Conservation (phyloP, 108 stramenopile species). For the Aureococcus anophagefferens region DNA sequence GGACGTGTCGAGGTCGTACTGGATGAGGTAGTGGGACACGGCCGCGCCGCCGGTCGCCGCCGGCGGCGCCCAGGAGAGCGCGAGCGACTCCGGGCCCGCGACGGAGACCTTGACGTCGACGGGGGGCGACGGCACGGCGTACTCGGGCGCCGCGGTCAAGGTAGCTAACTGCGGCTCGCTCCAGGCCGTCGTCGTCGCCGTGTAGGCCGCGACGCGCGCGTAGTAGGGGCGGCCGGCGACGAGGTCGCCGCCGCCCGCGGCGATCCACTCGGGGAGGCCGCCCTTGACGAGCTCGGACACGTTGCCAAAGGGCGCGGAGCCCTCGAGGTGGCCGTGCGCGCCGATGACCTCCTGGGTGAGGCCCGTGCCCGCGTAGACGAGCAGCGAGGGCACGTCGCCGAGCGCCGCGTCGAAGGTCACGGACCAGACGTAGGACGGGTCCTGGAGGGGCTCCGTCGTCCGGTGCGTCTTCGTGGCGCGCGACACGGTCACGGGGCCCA, state of each 20-base stretch:
- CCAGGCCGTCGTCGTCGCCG: constrained; percentile 26
- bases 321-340: neutral
- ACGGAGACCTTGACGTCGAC: constrained; percentile 20
- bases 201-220: constrained; percentile 48
- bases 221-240: constrained; percentile 37
- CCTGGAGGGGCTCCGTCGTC: neutral
- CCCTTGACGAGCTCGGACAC: neutral
- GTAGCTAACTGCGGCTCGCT: constrained; percentile 7
- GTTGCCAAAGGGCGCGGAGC: neutral
- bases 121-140: constrained; percentile 25
- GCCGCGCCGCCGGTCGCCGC: constrained; percentile 20
- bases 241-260: constrained; percentile 10
- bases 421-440: constrained; percentile 3
- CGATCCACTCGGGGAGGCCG: neutral
- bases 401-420: constrained; percentile 12
- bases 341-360: neutral
- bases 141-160: constrained; percentile 21
- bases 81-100: constrained; percentile 29
- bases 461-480: neutral
- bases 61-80: constrained; percentile 37
- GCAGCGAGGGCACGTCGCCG: constrained; percentile 32
- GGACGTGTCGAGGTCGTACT: constrained; percentile 34
- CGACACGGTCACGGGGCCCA: neutral
- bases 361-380: constrained; percentile 35
- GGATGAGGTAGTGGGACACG: constrained; percentile 33